phyloP scores from a whole-genome alignment of 257 asterid species.

The Solanum ossicruentum region DNA sequence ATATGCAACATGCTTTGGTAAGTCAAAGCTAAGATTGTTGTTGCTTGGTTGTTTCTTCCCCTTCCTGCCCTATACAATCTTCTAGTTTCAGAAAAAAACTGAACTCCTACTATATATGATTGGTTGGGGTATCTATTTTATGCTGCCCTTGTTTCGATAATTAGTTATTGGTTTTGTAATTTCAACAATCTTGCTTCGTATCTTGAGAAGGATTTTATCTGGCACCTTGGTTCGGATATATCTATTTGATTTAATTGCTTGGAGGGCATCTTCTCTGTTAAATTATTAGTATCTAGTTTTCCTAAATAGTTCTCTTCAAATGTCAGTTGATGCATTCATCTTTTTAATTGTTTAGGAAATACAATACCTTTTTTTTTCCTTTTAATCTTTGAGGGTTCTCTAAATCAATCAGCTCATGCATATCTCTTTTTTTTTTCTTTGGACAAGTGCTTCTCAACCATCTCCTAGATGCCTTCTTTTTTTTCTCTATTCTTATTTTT shows the following conservation, averaged over 20 bases:
- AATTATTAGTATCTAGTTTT: background rate
- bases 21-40: conserved; percentile 14
- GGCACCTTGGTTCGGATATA: background rate
- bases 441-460: background rate
- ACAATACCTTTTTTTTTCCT: background rate
- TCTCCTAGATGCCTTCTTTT: background rate
- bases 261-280: background rate
- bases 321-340: background rate
- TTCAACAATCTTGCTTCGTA: background rate
- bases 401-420: background rate
- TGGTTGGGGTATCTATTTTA: background rate
- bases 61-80: background rate
- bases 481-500: background rate
- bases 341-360: background rate
- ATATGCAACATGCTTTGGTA: conserved; percentile 91
- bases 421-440: background rate
- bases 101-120: background rate
- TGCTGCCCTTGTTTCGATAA: background rate
- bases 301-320: background rate
- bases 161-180: background rate
- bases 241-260: background rate
- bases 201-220: background rate
- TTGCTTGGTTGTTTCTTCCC: background rate
- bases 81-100: background rate
- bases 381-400: background rate